Evolutionary conservation across 768 basidiomycete species (phyloP).

Genomic region (Naganishia vishniacii): DNA sequence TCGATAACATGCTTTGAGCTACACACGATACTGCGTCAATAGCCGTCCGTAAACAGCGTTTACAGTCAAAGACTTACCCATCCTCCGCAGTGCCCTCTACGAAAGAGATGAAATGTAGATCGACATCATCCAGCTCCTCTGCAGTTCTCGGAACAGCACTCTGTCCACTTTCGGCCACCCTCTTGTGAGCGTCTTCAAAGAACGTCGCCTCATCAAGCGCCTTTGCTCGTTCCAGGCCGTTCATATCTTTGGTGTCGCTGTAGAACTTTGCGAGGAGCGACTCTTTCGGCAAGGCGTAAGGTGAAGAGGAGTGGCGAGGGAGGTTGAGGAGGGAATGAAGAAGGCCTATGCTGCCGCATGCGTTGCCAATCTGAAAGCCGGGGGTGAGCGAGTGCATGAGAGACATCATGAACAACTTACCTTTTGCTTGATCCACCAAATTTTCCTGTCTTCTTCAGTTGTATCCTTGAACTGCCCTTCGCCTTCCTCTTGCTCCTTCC

Average conservation of each 20-base stretch:
- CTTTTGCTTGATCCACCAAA: constrained; percentile 88
- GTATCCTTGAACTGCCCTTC: constrained; percentile 50
- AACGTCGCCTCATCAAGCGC: constrained; percentile 69
- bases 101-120: constrained; percentile 84
- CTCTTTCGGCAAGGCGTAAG: constrained; percentile 31
- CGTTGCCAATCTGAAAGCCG: constrained; percentile 63
- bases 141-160: constrained; percentile 53
- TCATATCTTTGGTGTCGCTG: constrained; percentile 32
- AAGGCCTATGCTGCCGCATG: constrained; percentile 73
- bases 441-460: constrained; percentile 56
- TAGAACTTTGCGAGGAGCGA: constrained; percentile 43
- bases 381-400: background rate
- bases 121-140: constrained; percentile 58
- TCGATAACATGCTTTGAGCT: constrained; percentile 61
- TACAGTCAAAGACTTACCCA: constrained; percentile 34
- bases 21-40: background rate
- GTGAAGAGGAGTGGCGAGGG: constrained; percentile 39
- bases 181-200: constrained; percentile 70
- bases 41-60: background rate
- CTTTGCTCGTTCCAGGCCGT: constrained; percentile 60
- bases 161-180: constrained; percentile 66
- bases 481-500: constrained; percentile 58
- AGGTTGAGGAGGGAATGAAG: constrained; percentile 80
- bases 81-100: constrained; percentile 58
- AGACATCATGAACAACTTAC: constrained; percentile 50